Percentiles rank a stretch among this genome's conserved stretches.
Conservation (phyloP, 495 filamentous ascomycete genomes). For the Aspergillus haitiensis region DNA sequence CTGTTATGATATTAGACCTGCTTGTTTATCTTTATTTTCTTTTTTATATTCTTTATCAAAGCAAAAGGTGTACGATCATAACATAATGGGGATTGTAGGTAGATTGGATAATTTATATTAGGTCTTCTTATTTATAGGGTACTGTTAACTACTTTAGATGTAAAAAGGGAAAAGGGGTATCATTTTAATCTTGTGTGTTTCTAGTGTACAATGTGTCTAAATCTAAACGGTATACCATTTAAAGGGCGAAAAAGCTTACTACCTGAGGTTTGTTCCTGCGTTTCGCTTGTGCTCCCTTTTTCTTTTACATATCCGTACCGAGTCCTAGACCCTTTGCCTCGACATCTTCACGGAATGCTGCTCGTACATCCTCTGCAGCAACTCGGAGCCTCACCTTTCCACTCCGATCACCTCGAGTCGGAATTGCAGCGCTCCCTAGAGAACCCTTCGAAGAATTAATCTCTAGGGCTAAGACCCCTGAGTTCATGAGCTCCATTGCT, state of each 20-base stretch:
- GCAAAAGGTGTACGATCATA: too few species aligned
- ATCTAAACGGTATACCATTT: too few species aligned
- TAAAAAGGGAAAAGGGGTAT: constrained; percentile 8
- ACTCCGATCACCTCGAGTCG: constrained; percentile 72
- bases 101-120: too few species aligned
- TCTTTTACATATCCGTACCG: constrained; percentile 38
- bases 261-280: neutral
- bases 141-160: too few species aligned
- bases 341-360: constrained; percentile 83
- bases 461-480: constrained; percentile 84
- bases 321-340: constrained; percentile 74
- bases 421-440: constrained; percentile 37
- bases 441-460: constrained; percentile 39
- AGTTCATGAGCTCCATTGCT: constrained; percentile 78
- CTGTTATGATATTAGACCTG: too few species aligned
- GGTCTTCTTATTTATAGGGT: neutral
- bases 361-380: constrained; percentile 83
- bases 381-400: constrained; percentile 85
- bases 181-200: constrained; percentile 2
- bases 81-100: too few species aligned
- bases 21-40: too few species aligned
- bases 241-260: too few species aligned
- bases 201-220: neutral
- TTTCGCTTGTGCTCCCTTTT: neutral
- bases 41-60: too few species aligned